Evolutionary conservation across 2,329 filamentous ascomycete species (phyloP).

Genomic region (Trichoderma oligosporum): DNA sequence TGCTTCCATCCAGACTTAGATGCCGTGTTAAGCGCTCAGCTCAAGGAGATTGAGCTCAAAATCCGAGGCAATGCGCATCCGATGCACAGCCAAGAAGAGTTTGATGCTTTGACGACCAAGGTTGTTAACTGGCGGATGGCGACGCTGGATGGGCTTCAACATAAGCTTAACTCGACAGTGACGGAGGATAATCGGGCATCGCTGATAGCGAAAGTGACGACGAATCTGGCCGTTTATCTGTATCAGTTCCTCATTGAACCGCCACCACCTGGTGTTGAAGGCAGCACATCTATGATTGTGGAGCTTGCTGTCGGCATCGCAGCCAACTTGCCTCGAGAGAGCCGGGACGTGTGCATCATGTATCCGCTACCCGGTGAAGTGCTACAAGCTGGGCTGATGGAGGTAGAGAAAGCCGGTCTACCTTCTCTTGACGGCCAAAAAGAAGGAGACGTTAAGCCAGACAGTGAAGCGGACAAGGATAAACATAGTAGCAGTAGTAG

Average conservation of each 20-base stretch:
- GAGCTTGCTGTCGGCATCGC: slow-evolving; percentile 85
- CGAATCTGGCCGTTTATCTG: slow-evolving; percentile 64
- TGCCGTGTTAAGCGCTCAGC: slow-evolving; percentile 64
- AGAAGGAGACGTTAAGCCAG: slow-evolving; percentile 41
- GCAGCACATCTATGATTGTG: slow-evolving; percentile 86
- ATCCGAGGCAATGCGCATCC: slow-evolving; percentile 75
- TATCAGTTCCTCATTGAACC: slow-evolving; percentile 73
- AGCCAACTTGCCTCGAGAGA: slow-evolving; percentile 83
- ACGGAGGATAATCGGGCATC: slow-evolving; percentile 62
- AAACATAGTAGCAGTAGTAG: slow-evolving; percentile 40
- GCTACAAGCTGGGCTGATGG: slow-evolving; percentile 74
- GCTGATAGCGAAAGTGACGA: slow-evolving; percentile 67
- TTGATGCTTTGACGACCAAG: slow-evolving; percentile 80
- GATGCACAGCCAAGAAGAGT: slow-evolving; percentile 76
- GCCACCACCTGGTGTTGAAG: slow-evolving; percentile 75
- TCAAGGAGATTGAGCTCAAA: slow-evolving; percentile 85
- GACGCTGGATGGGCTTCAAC: slow-evolving; percentile 84
- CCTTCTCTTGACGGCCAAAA: slow-evolving; percentile 54
- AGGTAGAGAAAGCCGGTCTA: slow-evolving; percentile 70
- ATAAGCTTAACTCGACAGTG: slow-evolving; percentile 61
- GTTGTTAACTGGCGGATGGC: slow-evolving; percentile 90
- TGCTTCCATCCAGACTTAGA: slow-evolving; percentile 92
- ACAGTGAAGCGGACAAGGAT: slow-evolving; percentile 41
- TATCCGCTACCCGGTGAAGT: slow-evolving; percentile 76
- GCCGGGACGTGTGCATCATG: slow-evolving; percentile 80